phyloP scores from a whole-genome alignment of 257 asterid species.

The Nicotiana attenuata region DNA sequence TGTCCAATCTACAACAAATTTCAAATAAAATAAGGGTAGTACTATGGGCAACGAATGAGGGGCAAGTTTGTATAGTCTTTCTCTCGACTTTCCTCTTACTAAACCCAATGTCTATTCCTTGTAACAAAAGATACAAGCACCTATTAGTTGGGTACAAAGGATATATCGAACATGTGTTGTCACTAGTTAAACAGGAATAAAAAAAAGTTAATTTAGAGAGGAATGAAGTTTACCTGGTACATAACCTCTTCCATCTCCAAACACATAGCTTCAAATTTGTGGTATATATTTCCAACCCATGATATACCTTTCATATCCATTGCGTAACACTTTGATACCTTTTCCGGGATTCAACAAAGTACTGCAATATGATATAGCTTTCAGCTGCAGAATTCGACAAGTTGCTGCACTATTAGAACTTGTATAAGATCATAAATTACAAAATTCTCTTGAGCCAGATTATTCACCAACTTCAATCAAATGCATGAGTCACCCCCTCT shows the following conservation, averaged over 20 bases:
- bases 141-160: background rate
- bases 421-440: background rate
- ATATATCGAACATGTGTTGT: background rate
- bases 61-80: background rate
- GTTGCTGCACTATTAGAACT: background rate
- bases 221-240: slow-evolving; percentile 45
- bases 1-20: background rate
- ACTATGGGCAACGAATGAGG: background rate
- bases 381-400: slow-evolving; percentile 6
- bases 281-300: slow-evolving; percentile 69
- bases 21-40: background rate
- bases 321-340: slow-evolving; percentile 9
- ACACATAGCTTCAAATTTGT: slow-evolving; percentile 74
- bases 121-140: background rate
- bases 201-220: background rate
- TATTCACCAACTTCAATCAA: background rate
- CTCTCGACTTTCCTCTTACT: background rate
- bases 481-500: background rate
- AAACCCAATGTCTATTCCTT: background rate
- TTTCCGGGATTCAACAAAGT: background rate
- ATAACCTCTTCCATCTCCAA: slow-evolving; percentile 75
- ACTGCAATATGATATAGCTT: slow-evolving; percentile 6
- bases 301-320: slow-evolving; percentile 68
- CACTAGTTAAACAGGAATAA: background rate
- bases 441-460: background rate